Evolutionary conservation across 805 yeast species (phyloP).

Genomic region (Nematodospora valgi): DNA sequence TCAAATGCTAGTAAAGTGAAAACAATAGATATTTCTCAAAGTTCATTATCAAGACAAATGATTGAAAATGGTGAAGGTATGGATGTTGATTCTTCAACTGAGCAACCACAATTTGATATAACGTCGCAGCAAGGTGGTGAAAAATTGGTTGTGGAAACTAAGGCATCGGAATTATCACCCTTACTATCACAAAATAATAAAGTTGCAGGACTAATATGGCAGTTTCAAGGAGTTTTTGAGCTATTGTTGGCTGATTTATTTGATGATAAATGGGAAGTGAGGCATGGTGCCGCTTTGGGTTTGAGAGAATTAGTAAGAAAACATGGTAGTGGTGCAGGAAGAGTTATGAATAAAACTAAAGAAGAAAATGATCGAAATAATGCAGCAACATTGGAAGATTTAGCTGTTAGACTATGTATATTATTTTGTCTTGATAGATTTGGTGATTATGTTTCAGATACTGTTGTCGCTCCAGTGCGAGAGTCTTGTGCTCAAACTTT

Average conservation of each 20-base stretch:
- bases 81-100: constrained; percentile 17
- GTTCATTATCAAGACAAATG: constrained; percentile 59
- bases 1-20: constrained; percentile 39
- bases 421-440: constrained; percentile 90
- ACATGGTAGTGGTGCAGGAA: constrained; percentile 85
- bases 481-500: constrained; percentile 95
- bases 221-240: constrained; percentile 90
- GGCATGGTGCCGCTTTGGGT: constrained; percentile 96
- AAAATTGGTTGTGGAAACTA: constrained; percentile 81
- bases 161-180: constrained; percentile 60
- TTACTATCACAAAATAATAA: constrained; percentile 67
- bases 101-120: constrained; percentile 49
- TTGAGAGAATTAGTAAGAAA: constrained; percentile 77
- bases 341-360: constrained; percentile 59
- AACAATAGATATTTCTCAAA: constrained; percentile 68
- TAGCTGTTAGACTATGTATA: constrained; percentile 80
- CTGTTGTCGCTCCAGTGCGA: constrained; percentile 96
- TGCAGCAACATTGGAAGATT: constrained; percentile 72
- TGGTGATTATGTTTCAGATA: constrained; percentile 96
- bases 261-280: constrained; percentile 85
- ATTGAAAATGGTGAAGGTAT: constrained; percentile 36
- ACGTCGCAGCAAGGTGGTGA: constrained; percentile 79
- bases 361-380: constrained; percentile 67
- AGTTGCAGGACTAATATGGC: constrained; percentile 81
- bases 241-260: constrained; percentile 73